Evolutionary conservation across 371 early-diverging fungal species (phyloP).

Genomic region (Saksenaea vasiformis): DNA sequence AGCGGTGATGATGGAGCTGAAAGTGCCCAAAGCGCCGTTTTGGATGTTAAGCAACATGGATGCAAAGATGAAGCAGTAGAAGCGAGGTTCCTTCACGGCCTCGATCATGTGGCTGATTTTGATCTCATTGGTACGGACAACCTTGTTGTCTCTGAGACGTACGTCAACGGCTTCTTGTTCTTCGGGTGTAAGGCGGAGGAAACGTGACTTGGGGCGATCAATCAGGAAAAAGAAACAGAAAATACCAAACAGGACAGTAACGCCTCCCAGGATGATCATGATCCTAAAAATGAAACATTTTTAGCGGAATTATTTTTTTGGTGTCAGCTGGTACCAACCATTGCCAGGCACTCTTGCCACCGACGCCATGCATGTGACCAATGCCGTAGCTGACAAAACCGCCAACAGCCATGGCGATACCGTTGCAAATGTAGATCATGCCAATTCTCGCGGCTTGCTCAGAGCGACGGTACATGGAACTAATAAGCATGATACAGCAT

Average conservation of each 20-base stretch:
- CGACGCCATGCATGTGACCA: constrained; percentile 41
- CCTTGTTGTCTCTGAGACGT: constrained; percentile 19
- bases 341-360: constrained; percentile 48
- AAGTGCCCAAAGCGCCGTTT: constrained; percentile 24
- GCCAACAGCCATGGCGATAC: constrained; percentile 55
- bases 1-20: constrained; percentile 21
- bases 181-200: constrained; percentile 17
- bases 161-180: constrained; percentile 14
- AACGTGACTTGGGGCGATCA: constrained; percentile 18
- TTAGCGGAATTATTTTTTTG: not conserved
- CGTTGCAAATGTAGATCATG: constrained; percentile 26
- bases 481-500: constrained; percentile 27
- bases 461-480: constrained; percentile 26
- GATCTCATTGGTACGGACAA: constrained; percentile 19
- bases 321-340: constrained; percentile 25
- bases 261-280: constrained; percentile 22
- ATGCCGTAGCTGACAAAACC: constrained; percentile 62
- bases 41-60: constrained; percentile 20
- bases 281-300: constrained; percentile 17
- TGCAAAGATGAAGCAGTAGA: constrained; percentile 22
- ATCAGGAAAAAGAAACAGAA: constrained; percentile 20
- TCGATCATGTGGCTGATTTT: constrained; percentile 25
- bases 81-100: constrained; percentile 26
- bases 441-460: constrained; percentile 28
- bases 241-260: constrained; percentile 16